These are phyloP conservation scores for Penicillium herquei DNA, from an alignment of 495 filamentous ascomycete species.

Conservation along the genomic window DNA sequence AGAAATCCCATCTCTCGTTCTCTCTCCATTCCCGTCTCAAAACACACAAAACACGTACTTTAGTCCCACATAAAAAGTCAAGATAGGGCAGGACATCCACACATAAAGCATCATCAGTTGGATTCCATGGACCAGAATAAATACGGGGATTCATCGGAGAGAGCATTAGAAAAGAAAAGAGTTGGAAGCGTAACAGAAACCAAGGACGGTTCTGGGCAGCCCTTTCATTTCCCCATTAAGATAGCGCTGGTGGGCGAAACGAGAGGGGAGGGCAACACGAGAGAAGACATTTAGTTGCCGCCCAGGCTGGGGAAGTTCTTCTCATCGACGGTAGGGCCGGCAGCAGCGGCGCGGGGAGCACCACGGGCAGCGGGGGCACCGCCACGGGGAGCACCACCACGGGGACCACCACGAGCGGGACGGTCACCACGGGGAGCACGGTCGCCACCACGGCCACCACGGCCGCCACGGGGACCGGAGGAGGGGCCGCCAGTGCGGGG, in stretches of 20 bases:
- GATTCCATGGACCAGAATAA: conserved; percentile 2
- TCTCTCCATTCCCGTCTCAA: background rate
- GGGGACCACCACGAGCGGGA: conserved; percentile 29
- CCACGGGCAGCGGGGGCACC: conserved; percentile 22
- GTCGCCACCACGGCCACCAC: conserved; percentile 39
- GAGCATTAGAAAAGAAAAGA: background rate
- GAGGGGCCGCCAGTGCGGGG: conserved; percentile 42
- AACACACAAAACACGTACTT: too few relatives aligned
- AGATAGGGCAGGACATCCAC: background rate
- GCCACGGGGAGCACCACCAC: conserved; percentile 31
- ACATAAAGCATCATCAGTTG: conserved; percentile 1
- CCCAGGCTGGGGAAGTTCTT: conserved; percentile 54
- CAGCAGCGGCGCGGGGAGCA: conserved; percentile 25
- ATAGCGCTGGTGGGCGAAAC: background rate
- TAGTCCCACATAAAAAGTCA: background rate
- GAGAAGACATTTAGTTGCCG: conserved; percentile 36
- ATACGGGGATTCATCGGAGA: background rate
- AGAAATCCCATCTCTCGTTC: background rate
- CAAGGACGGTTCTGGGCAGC: conserved; percentile 9
- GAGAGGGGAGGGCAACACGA: background rate
- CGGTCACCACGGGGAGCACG: conserved; percentile 31
- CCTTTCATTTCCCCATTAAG: conserved; percentile 1
- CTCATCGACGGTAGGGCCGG: conserved; percentile 46
- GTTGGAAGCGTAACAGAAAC: background rate
- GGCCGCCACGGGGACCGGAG: conserved; percentile 46